These are phyloP conservation scores for Lactarius quietus DNA, from an alignment of 768 basidiomycete genomes.

Conservation along the genomic window DNA sequence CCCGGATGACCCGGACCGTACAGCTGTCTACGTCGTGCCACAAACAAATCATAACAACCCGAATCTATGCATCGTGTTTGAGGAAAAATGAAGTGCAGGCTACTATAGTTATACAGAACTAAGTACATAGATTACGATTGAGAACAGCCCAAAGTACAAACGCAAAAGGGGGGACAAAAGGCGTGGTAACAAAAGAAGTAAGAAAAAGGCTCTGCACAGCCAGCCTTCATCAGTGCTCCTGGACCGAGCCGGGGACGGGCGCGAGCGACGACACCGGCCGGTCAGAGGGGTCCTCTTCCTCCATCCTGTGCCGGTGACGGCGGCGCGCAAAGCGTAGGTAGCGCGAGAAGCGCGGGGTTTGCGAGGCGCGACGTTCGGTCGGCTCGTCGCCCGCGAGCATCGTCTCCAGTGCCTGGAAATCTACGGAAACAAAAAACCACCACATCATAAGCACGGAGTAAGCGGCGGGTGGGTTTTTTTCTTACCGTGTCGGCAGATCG, in stretches of 20 bases:
- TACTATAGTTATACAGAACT: background rate
- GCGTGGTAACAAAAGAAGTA: background rate
- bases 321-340: conserved; percentile 34
- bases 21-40: too few species aligned
- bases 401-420: conserved; percentile 37
- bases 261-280: conserved; percentile 28
- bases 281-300: conserved; percentile 31
- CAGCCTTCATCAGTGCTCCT: background rate
- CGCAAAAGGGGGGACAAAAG: background rate
- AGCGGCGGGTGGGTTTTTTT: background rate
- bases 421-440: conserved; percentile 22
- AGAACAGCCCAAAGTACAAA: background rate
- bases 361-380: conserved; percentile 27
- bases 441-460: background rate
- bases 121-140: conserved; percentile 1
- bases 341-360: conserved; percentile 33
- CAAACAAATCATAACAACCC: too few species aligned
- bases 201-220: background rate
- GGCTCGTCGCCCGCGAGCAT: conserved; percentile 29
- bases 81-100: background rate
- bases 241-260: conserved; percentile 12
- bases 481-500: conserved; percentile 86
- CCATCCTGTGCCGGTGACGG: conserved; percentile 25
- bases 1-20: too few species aligned
- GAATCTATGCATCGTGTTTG: background rate